These are phyloP conservation scores for Septoria linicola DNA, from an alignment of 2,329 filamentous ascomycete species.

Conservation along the genomic window DNA sequence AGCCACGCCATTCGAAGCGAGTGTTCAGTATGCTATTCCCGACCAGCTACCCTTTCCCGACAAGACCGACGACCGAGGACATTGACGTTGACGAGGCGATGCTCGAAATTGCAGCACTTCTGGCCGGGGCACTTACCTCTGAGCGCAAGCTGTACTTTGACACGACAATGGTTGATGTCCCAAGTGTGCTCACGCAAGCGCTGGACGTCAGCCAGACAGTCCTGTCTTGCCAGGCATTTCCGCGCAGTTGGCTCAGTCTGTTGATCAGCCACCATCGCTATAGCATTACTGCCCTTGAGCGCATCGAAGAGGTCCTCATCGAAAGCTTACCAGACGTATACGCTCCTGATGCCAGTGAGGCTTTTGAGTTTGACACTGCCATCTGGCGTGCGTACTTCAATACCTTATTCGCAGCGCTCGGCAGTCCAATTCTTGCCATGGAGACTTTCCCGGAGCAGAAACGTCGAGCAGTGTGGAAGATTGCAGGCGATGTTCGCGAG, in stretches of 20 bases:
- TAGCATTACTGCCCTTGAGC: conserved; percentile 80
- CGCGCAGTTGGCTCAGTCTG: conserved; percentile 83
- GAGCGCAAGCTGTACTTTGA: conserved; percentile 36
- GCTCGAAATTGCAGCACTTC: conserved; percentile 81
- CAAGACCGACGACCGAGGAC: conserved; percentile 61
- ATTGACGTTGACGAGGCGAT: conserved; percentile 68
- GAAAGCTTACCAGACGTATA: conserved; percentile 83
- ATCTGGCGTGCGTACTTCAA: conserved; percentile 93
- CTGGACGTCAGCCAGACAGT: conserved; percentile 87
- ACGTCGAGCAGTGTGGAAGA: conserved; percentile 94
- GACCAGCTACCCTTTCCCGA: conserved; percentile 82
- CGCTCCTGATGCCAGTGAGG: conserved; percentile 65
- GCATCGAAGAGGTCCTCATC: conserved; percentile 75
- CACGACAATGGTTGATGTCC: conserved; percentile 62
- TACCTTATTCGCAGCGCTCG: conserved; percentile 82
- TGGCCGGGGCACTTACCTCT: conserved; percentile 60
- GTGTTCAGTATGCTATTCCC: conserved; percentile 86
- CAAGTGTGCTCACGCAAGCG: conserved; percentile 71
- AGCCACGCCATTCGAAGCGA: conserved; percentile 57
- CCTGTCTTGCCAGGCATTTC: conserved; percentile 84
- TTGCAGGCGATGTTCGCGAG: conserved; percentile 92
- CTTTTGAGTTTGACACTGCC: conserved; percentile 75
- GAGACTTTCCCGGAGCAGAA: conserved; percentile 98
- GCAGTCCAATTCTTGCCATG: conserved; percentile 81
- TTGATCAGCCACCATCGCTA: conserved; percentile 65